Conservation (phyloP, 2,329 filamentous ascomycete species). For the Nothomitra cinnamomea region DNA sequence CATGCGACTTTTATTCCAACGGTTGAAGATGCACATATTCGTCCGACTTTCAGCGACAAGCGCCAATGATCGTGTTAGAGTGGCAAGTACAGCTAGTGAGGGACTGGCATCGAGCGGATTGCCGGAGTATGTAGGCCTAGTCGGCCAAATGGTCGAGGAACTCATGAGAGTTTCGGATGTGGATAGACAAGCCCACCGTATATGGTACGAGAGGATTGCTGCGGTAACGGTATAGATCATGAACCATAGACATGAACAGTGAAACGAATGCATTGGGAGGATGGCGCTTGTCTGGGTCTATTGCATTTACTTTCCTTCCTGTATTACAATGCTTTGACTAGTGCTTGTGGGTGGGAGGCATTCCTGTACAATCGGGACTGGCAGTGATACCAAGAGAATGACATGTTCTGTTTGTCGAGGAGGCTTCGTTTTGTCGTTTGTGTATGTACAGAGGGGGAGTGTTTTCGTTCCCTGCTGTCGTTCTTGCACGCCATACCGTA, state of each 20-base stretch:
- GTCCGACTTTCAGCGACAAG: slow-evolving; percentile 46
- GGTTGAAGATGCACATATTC: slow-evolving; percentile 42
- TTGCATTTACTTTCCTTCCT: not conserved
- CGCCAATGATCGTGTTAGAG: slow-evolving; percentile 52
- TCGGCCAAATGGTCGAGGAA: slow-evolving; percentile 52
- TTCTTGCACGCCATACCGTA: too few species aligned
- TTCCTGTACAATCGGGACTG: not conserved
- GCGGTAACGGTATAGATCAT: slow-evolving; percentile 26
- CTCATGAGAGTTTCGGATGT: slow-evolving; percentile 47
- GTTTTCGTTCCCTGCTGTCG: too few species aligned
- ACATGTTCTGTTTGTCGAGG: too few species aligned
- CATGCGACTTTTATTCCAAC: slow-evolving; percentile 49
- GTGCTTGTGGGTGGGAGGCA: not conserved
- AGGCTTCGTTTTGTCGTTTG: too few species aligned
- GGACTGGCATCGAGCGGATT: slow-evolving; percentile 51
- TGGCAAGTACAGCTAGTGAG: slow-evolving; percentile 51
- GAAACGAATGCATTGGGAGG: not conserved
- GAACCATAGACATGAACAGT: not conserved
- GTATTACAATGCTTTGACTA: not conserved
- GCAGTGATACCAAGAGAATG: too few species aligned
- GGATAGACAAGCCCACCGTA: slow-evolving; percentile 48
- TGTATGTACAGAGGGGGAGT: too few species aligned
- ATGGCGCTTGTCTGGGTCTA: not conserved
- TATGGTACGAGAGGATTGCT: slow-evolving; percentile 45
- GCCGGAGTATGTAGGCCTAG: slow-evolving; percentile 54